These are phyloP conservation scores for Mycena maculata DNA, from an alignment of 768 basidiomycete species.

Conservation along the genomic window DNA sequence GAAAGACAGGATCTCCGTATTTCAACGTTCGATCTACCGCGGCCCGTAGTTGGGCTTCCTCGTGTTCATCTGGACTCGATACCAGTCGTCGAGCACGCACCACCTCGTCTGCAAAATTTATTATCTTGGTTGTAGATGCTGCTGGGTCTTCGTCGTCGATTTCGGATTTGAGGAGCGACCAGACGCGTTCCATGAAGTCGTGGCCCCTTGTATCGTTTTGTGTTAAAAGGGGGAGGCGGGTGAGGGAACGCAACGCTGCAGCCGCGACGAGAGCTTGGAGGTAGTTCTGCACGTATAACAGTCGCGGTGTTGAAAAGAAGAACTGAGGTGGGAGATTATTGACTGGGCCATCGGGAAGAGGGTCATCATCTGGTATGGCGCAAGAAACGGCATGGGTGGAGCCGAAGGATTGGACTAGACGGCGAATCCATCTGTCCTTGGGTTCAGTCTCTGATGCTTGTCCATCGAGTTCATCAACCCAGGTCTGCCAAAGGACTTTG, in stretches of 20 bases:
- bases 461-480: slow-evolving; percentile 41
- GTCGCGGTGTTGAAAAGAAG: slow-evolving; percentile 65
- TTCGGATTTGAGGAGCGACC: slow-evolving; percentile 72
- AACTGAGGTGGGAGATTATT: slow-evolving; percentile 75
- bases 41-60: slow-evolving; percentile 65
- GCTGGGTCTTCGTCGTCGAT: slow-evolving; percentile 54
- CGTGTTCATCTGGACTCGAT: slow-evolving; percentile 35
- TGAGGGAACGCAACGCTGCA: slow-evolving; percentile 68
- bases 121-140: slow-evolving; percentile 61
- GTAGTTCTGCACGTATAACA: slow-evolving; percentile 74
- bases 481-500: slow-evolving; percentile 47
- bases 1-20: slow-evolving; percentile 73
- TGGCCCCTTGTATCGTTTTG: slow-evolving; percentile 27
- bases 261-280: slow-evolving; percentile 77
- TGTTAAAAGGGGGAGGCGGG: slow-evolving; percentile 51
- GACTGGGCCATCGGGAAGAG: not conserved
- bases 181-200: slow-evolving; percentile 69
- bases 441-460: slow-evolving; percentile 22
- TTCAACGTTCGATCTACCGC: slow-evolving; percentile 74
- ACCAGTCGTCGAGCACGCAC: slow-evolving; percentile 60
- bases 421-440: slow-evolving; percentile 56
- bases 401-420: slow-evolving; percentile 59
- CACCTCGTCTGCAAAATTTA: slow-evolving; percentile 82
- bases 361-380: slow-evolving; percentile 34
- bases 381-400: slow-evolving; percentile 55